Conservation (phyloP, 257 asterid genomes). For the Penstemon davidsonii region DNA sequence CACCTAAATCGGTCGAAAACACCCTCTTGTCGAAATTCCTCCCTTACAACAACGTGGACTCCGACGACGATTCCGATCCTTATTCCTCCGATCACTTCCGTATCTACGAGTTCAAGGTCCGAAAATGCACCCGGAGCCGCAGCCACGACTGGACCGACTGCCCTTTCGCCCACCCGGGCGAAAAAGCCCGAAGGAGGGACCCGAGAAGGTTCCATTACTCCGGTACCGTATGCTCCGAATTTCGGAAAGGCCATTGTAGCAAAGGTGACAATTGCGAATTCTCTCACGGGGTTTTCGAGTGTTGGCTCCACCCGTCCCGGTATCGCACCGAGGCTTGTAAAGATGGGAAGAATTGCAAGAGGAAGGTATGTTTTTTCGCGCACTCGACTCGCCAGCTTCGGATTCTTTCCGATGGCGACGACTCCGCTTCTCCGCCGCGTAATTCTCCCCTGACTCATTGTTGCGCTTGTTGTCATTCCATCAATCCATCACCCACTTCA, state of each 20-base stretch:
- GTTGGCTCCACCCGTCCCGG: slow-evolving; percentile 92
- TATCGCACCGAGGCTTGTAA: slow-evolving; percentile 95
- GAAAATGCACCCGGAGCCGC: slow-evolving; percentile 86
- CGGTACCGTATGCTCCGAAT: slow-evolving; percentile 81
- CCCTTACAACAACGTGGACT: slow-evolving; percentile 57
- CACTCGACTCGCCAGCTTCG: slow-evolving; percentile 85
- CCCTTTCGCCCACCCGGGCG: slow-evolving; percentile 97
- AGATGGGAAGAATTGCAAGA: slow-evolving; percentile 87
- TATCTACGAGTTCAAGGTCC: slow-evolving; percentile 86
- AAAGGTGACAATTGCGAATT: slow-evolving; percentile 78
- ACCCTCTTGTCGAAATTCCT: slow-evolving; percentile 66
- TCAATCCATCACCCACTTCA: slow-evolving; percentile 65
- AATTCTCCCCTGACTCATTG: slow-evolving; percentile 43
- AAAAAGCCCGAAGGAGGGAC: slow-evolving; percentile 91
- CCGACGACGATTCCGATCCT: slow-evolving; percentile 56
- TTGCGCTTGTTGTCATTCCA: slow-evolving; percentile 60
- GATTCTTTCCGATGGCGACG: slow-evolving; percentile 49
- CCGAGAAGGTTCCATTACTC: slow-evolving; percentile 75
- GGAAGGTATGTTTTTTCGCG: slow-evolving; percentile 90
- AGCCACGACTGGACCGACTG: slow-evolving; percentile 99
- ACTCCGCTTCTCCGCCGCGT: slow-evolving; percentile 24
- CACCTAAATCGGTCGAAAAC: slow-evolving; percentile 51
- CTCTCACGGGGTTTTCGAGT: slow-evolving; percentile 93
- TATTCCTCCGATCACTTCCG: slow-evolving; percentile 87
- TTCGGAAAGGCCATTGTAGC: slow-evolving; percentile 69